Percentiles rank a stretch among this genome's conserved stretches.
phyloP scores from a whole-genome alignment of 192 early-diverging fungal genomes.

The Coemansia sp. region DNA sequence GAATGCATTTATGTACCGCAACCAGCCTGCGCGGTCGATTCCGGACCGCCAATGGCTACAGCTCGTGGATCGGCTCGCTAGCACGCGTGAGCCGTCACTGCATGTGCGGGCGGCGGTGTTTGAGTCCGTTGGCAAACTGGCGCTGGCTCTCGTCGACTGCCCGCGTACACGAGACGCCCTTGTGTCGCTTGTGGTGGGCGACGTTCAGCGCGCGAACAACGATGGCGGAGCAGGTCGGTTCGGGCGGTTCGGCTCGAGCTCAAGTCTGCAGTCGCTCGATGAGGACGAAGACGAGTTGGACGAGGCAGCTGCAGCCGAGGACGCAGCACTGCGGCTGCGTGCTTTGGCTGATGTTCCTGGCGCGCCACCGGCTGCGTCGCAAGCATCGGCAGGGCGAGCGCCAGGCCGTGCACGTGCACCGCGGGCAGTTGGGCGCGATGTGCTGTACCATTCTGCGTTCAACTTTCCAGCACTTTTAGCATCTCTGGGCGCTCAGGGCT shows the following conservation, averaged over 20 bases:
- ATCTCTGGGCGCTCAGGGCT: constrained; percentile 26
- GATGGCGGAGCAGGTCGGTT: constrained; percentile 10
- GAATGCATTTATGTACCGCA: constrained; percentile 13
- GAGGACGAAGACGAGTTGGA: constrained; percentile 16
- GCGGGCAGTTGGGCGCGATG: constrained; percentile 33
- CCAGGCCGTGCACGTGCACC: too few relatives aligned
- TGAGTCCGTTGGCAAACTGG: constrained; percentile 42
- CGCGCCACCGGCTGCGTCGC: background rate
- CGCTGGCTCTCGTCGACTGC: constrained; percentile 48
- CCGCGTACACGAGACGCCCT: constrained; percentile 41
- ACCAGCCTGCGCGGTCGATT: constrained; percentile 34
- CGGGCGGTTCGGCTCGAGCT: constrained; percentile 31
- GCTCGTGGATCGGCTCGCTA: constrained; percentile 40
- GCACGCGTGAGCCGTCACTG: constrained; percentile 51
- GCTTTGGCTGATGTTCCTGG: background rate
- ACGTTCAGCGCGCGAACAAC: constrained; percentile 30
- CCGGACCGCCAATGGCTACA: constrained; percentile 50
- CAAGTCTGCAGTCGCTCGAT: constrained; percentile 17
- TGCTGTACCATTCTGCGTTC: constrained; percentile 51
- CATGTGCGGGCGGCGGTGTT: constrained; percentile 54
- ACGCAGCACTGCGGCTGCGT: background rate
- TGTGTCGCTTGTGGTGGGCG: constrained; percentile 26
- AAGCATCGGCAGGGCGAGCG: background rate
- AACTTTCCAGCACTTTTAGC: constrained; percentile 52
- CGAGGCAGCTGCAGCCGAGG: constrained; percentile 7